A percentile compares a stretch with the other conserved stretches of the same genome.
These are phyloP conservation scores for Pyrus betulifolia DNA, from an alignment of 306 rosid genomes.

Conservation along the genomic window DNA sequence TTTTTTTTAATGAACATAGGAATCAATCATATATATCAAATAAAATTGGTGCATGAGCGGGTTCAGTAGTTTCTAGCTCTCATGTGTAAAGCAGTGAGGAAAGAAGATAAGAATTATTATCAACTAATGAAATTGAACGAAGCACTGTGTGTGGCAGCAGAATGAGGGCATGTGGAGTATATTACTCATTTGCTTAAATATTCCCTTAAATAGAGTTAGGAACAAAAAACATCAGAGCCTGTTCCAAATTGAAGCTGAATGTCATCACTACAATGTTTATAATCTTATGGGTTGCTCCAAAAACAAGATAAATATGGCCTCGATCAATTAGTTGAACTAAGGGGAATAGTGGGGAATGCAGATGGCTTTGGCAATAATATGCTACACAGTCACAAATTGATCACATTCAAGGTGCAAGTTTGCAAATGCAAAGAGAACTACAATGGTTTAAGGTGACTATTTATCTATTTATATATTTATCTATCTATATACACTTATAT, in stretches of 20 bases:
- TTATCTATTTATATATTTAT: background rate
- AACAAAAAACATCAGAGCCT: background rate
- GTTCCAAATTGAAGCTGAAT: background rate
- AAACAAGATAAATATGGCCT: too few species aligned
- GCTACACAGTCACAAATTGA: too few species aligned
- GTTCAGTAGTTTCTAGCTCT: background rate
- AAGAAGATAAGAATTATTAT: background rate
- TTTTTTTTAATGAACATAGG: background rate
- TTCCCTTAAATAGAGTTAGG: fast-evolving
- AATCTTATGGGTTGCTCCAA: background rate
- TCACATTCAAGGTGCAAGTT: background rate
- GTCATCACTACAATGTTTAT: background rate
- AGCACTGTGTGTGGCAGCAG: background rate
- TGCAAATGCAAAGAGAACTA: too few species aligned
- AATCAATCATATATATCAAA: background rate
- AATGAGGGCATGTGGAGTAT: background rate
- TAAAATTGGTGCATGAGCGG: background rate
- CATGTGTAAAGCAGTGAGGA: background rate
- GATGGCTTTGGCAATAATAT: background rate
- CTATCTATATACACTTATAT: too few species aligned
- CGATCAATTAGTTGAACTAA: too few species aligned
- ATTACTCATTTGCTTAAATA: background rate
- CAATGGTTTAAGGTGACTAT: background rate
- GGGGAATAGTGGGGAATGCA: fast-evolving
- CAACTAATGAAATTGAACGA: fast-evolving